A percentile compares a stretch with the other conserved stretches of the same genome.
Evolutionary conservation across 176 grass and related monocot genomes (phyloP).

Genomic region (Oryza punctata): DNA sequence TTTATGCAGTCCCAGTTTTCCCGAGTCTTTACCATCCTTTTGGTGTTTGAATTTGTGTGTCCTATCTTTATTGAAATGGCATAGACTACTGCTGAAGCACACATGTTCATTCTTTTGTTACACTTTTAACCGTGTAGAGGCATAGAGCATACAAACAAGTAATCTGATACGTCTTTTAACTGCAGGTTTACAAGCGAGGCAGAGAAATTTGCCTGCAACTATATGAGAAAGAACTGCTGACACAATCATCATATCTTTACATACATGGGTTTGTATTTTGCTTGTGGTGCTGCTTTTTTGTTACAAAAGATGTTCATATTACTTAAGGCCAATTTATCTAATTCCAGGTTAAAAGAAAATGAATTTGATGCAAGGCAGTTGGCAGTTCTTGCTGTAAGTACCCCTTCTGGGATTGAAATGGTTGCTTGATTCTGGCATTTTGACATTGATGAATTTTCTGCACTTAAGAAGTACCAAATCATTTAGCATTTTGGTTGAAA

Average conservation of each 20-base stretch:
- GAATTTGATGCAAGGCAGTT: conserved; percentile 75
- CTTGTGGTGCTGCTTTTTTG: conserved; percentile 24
- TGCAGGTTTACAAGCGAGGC: conserved; percentile 79
- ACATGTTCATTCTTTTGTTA: conserved; percentile 27
- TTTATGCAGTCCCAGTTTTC: background rate
- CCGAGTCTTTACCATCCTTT: background rate
- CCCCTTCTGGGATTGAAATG: conserved; percentile 22
- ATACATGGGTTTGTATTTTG: conserved; percentile 82
- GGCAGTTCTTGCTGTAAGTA: conserved; percentile 78
- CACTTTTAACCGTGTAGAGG: conserved; percentile 20
- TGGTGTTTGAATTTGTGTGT: background rate
- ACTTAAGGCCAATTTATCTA: conserved; percentile 22
- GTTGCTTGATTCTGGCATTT: background rate
- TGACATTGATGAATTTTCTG: background rate
- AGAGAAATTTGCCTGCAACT: conserved; percentile 82
- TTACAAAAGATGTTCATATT: conserved; percentile 17
- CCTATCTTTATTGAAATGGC: background rate
- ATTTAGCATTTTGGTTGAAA: conserved; percentile 19
- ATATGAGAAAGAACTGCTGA: conserved; percentile 92
- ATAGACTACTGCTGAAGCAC: background rate
- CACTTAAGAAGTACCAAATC: conserved; percentile 13
- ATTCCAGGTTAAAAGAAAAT: conserved; percentile 74
- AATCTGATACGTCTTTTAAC: conserved; percentile 8
- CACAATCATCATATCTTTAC: conserved; percentile 81
- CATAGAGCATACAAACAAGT: conserved; percentile 5